Evolutionary conservation across 2,329 filamentous ascomycete genomes (phyloP).

Genomic region (Kalaharituber pfeilii): DNA sequence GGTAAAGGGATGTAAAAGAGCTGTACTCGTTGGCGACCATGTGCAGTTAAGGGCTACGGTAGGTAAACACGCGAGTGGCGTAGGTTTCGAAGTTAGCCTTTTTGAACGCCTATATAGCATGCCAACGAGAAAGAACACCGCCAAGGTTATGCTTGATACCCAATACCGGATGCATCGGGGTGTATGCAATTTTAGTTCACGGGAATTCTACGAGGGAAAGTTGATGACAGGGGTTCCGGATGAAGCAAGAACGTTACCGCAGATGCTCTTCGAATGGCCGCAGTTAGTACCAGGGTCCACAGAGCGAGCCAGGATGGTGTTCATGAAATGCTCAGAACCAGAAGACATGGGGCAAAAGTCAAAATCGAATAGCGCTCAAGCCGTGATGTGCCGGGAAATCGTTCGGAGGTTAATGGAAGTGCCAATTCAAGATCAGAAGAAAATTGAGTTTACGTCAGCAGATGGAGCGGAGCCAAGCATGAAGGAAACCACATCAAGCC

Average conservation of each 20-base stretch:
- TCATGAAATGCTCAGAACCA: constrained; percentile 26
- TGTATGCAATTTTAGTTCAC: constrained; percentile 29
- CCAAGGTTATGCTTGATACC: constrained; percentile 30
- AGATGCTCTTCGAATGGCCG: no score
- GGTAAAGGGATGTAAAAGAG: constrained; percentile 30
- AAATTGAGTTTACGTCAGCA: constrained; percentile 1
- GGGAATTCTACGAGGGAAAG: constrained; percentile 28
- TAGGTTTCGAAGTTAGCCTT: constrained; percentile 30
- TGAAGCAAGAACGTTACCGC: constrained; percentile 15
- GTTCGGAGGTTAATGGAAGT: constrained; percentile 27
- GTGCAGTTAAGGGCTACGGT: constrained; percentile 33
- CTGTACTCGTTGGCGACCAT: constrained; percentile 33
- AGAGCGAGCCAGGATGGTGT: constrained; percentile 24
- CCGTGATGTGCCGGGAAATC: constrained; percentile 25
- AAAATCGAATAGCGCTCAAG: constrained; percentile 29
- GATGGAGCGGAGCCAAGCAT: background rate
- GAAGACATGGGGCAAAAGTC: constrained; percentile 29
- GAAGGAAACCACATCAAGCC: background rate
- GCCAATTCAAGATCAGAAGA: no score
- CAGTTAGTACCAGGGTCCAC: constrained; percentile 21
- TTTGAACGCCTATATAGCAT: constrained; percentile 30
- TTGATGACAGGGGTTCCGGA: constrained; percentile 26
- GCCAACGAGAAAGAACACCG: constrained; percentile 14
- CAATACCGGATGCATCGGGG: constrained; percentile 32
- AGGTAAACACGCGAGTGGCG: constrained; percentile 25